Evolutionary conservation across 495 filamentous ascomycete genomes (phyloP), one percentile per base, ranked within the genome.

Genomic region (Entonaema liquescens): DNA sequence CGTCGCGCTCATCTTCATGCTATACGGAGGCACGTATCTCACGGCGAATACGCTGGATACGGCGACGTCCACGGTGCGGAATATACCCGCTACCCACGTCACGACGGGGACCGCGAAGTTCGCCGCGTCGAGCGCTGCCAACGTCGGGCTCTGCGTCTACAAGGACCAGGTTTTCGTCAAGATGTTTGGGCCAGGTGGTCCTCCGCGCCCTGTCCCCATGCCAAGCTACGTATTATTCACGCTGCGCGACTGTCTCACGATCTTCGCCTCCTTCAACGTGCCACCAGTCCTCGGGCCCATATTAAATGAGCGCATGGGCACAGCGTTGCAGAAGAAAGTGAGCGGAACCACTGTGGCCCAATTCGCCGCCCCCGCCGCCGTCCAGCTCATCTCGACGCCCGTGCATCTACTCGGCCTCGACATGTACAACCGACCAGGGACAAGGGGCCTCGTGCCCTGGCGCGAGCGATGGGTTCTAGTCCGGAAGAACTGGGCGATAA

Each of bases 221-320:
- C 84, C 86, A 12, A 91, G 91, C 31, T 97, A 94, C 79, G 73
- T 83, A 0, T 87, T 98, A 63, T 98, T 98, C 84, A 89, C 92
- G 9, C 74, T 89, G 58, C 88, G 95, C 70, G 95, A 98, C 80
- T 93, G 91, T 78, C 79, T 97, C 66, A 98, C 95, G 19, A 93
- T 98, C 78, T 97, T 97, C 80, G 93, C 91, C 25, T 93, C 89
- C 40, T 98, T 98, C 86, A 98, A 97, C 77, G 83, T 97, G 26
- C 95, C 95, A 0, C 84, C 92, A 0, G 73, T 95, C 1, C 81
- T 98, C 13, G 91, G 93, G 0, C 92, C 91, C 0, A 74, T 82
- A n/a, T 80, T 92, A 7, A 79, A 84, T 50, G 82, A 80, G 11
- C 80, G 84, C 12, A 77, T 89, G 52, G 84, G 86, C 65, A 81